Conservation (phyloP, 192 early-diverging fungal genomes). For the Dissophora ornata region DNA sequence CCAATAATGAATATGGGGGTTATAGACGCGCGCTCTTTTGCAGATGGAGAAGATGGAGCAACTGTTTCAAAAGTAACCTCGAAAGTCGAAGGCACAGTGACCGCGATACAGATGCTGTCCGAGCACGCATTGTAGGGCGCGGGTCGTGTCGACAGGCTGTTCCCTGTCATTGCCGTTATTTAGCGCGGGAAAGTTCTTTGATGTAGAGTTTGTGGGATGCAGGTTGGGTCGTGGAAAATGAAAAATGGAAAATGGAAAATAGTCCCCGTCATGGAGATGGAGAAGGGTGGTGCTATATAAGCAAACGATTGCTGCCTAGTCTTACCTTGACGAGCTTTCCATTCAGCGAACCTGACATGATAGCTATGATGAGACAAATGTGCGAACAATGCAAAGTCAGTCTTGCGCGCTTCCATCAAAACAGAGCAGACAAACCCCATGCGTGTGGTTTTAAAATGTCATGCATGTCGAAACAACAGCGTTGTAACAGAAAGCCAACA, state of each 20-base stretch:
- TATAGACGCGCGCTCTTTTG: too few relatives aligned
- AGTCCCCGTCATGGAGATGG: background rate
- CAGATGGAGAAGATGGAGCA: too few relatives aligned
- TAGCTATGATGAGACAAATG: background rate
- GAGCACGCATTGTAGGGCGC: background rate
- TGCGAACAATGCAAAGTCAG: background rate
- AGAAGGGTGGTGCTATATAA: constrained; percentile 1
- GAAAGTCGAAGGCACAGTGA: background rate
- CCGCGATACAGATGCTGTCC: constrained; percentile 10
- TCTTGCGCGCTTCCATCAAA: too few relatives aligned
- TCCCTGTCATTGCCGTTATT: background rate
- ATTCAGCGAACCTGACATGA: constrained; percentile 14
- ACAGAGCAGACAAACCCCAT: background rate
- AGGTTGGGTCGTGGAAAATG: too few relatives aligned
- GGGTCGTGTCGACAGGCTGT: background rate
- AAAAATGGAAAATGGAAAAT: too few relatives aligned
- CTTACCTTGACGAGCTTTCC: constrained; percentile 51
- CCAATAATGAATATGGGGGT: too few relatives aligned
- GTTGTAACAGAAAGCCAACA: background rate
- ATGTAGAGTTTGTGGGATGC: background rate
- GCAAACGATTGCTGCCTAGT: too few relatives aligned
- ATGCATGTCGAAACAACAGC: background rate
- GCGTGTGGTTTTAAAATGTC: background rate
- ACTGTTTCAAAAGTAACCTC: too few relatives aligned
- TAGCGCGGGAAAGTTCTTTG: background rate